Conservation (phyloP, 176 grass and related monocot species). For the Avena sativa region DNA sequence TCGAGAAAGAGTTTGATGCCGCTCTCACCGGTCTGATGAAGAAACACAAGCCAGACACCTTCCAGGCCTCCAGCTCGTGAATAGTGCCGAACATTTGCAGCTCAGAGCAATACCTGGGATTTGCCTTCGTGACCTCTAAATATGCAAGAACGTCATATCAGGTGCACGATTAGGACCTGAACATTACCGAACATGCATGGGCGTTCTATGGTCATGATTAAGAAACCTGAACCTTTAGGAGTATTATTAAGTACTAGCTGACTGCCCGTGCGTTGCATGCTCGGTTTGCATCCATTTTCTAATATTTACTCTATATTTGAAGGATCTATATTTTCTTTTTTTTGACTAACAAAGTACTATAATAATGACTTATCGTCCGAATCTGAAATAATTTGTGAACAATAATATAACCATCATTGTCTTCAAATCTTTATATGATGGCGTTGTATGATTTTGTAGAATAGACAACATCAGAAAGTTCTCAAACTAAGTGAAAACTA, state of each 20-base stretch:
- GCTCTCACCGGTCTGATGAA: conserved; percentile 72
- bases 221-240: neutral
- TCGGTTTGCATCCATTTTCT: too few relatives aligned
- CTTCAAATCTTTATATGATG: too few relatives aligned
- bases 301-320: too few relatives aligned
- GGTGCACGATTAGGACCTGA: conserved; percentile 16
- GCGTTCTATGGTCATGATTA: neutral
- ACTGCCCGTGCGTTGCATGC: too few relatives aligned
- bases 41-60: conserved; percentile 67
- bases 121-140: neutral
- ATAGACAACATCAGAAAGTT: too few relatives aligned
- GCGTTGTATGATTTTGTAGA: too few relatives aligned
- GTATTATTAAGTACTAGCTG: neutral
- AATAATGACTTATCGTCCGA: too few relatives aligned
- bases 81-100: neutral
- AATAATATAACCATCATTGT: too few relatives aligned
- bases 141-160: neutral
- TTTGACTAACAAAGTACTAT: too few relatives aligned
- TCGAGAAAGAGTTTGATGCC: conserved; percentile 63
- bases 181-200: neutral
- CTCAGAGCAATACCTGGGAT: neutral
- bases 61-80: conserved; percentile 60
- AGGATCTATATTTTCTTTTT: too few relatives aligned
- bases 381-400: too few relatives aligned
- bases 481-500: too few relatives aligned